Base-by-base conservation (phyloP, 148 eudicot genomes). In the Heliosperma pusillum region DNA sequence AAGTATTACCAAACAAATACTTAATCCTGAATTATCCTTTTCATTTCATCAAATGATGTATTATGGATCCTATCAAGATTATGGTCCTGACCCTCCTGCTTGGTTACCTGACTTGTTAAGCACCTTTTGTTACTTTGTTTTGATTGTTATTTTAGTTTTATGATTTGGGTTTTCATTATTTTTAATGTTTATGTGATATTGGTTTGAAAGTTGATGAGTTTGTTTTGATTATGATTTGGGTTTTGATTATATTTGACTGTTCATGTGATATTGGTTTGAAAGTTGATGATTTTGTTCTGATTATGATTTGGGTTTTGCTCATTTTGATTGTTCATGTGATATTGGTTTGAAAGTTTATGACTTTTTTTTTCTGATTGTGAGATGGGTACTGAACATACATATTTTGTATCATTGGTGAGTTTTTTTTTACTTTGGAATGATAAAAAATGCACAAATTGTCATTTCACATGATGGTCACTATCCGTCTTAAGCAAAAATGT, bases 81-180 rank as follows among this genome's bases (percentile, higher is more conserved):
- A 78, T 74, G 97, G 96, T 27, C 82, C 87, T 75, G 96, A 91
- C 76, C 90, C 98, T 44, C 97, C 96, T 21, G 98, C 97, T 75
- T 94, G 98, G 98, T 26, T 91, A 55, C 98, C 98, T 56, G 81
- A 84, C 72, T 76, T 85, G 98, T 94, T 36, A 80, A 72, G 92
- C 45, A 17, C 20, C 61, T 45, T 70, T 12, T 3, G 19, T 60
- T 40, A 10, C 5, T 29, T 20, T 20, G 45, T n/a, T 56, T 21
- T 24, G 29, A 44, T 42, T 29, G 65, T 17, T 9, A 15, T 0
- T 7, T 27, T 30, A 20, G 21, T 24, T 53, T 72, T 66, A 22
- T 10, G 62, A 20, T 1, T 33, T 36, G 64, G 74, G 64, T 69
- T 70, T 74, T 59, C 3, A 50, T 69, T 3, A 1, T 10, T 25